Conservation (phyloP, 495 filamentous ascomycete genomes). For the Annulohypoxylon stygium region DNA sequence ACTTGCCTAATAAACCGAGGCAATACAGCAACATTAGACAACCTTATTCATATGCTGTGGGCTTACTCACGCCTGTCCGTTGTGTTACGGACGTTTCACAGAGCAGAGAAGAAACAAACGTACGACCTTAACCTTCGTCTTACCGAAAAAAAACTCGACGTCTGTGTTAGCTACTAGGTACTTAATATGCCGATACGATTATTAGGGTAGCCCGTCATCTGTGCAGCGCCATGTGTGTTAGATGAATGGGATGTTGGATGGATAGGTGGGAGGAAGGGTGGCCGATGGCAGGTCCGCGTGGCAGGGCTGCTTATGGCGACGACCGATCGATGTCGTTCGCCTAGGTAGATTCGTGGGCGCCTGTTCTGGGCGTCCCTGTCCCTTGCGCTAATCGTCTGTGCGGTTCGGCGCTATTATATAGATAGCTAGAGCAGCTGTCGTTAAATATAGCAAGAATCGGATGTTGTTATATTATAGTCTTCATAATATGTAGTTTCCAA, state of each 20-base stretch:
- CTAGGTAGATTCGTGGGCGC: constrained; percentile 15
- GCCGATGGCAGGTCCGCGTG: neutral
- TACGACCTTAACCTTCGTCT: neutral
- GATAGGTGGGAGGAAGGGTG: neutral
- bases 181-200: constrained; percentile 16
- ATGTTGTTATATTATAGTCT: neutral
- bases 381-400: constrained; percentile 3
- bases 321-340: neutral
- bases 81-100: neutral
- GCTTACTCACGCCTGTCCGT: neutral
- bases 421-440: constrained; percentile 3
- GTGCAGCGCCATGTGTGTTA: neutral
- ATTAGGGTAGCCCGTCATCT: neutral
- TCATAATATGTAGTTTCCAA: neutral
- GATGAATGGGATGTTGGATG: neutral
- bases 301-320: constrained; percentile 27
- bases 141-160: neutral
- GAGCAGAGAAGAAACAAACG: neutral
- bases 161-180: constrained; percentile 1
- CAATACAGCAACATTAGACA: neutral
- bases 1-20: neutral
- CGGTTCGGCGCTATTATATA: neutral
- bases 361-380: neutral
- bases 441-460: constrained; percentile 3
- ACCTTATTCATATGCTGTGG: neutral